Evolutionary conservation across 805 yeast species (phyloP).

Genomic region (Saccharomyces eubayanus): DNA sequence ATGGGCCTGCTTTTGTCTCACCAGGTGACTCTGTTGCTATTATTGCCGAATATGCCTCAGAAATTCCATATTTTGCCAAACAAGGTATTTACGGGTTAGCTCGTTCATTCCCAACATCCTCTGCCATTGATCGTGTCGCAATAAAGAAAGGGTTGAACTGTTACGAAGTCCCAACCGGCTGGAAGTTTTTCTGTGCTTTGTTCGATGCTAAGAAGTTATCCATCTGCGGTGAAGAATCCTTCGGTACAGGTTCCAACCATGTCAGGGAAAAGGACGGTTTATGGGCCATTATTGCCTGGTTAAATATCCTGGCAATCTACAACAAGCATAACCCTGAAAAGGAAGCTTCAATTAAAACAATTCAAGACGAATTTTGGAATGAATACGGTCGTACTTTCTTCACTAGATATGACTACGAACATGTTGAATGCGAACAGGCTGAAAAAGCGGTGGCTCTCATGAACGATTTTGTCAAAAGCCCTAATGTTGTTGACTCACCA

Average conservation of each 20-base stretch:
- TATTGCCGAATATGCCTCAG: constrained; percentile 85
- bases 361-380: constrained; percentile 80
- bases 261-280: constrained; percentile 96
- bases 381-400: constrained; percentile 95
- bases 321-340: constrained; percentile 49
- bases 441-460: constrained; percentile 51
- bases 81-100: constrained; percentile 89
- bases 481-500: constrained; percentile 42
- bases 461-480: constrained; percentile 32
- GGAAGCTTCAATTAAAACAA: constrained; percentile 62
- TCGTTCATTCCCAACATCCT: constrained; percentile 94
- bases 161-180: constrained; percentile 97
- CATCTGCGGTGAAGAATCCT: constrained; percentile 96
- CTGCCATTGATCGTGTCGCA: constrained; percentile 89
- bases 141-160: constrained; percentile 59
- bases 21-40: constrained; percentile 98
- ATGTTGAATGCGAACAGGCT: constrained; percentile 71
- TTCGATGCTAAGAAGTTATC: constrained; percentile 89
- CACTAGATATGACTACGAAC: constrained; percentile 91
- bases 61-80: constrained; percentile 84
- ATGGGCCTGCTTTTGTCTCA: constrained; percentile 77
- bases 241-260: constrained; percentile 97
- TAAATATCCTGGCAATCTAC: constrained; percentile 85
- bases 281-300: constrained; percentile 98
- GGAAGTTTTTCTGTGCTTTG: constrained; percentile 96